These are phyloP conservation scores for Erysimum cheiri DNA, from an alignment of 441 rosid genomes.

Conservation along the genomic window DNA sequence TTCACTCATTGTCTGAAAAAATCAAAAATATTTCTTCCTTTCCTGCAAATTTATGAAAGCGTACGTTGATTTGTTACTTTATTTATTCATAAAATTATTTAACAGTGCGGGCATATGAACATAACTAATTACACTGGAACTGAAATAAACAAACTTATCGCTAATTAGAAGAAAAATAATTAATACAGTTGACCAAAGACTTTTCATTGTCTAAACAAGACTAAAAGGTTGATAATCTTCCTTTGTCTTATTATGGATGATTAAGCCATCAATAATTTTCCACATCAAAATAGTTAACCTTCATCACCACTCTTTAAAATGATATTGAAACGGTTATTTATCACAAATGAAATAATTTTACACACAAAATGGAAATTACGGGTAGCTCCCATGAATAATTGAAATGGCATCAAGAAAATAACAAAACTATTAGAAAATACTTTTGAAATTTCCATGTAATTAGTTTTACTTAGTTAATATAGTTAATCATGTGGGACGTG, in stretches of 20 bases:
- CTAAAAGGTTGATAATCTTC: conserved; percentile 42
- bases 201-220: conserved; percentile 43
- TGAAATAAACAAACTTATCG: conserved; percentile 39
- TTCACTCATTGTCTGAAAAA: conserved; percentile 36
- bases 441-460: conserved; percentile 1
- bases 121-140: conserved; percentile 35
- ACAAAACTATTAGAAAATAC: background rate
- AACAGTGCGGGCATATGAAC: conserved; percentile 21
- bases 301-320: conserved; percentile 1
- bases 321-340: background rate
- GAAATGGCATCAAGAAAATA: background rate
- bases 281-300: conserved; percentile 29
- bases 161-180: conserved; percentile 23
- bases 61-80: too few relatives aligned
- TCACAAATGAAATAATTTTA: background rate
- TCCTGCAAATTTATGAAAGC: conserved; percentile 14
- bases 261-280: conserved; percentile 37
- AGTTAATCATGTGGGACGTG: conserved; percentile 27
- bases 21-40: background rate
- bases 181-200: conserved; percentile 43
- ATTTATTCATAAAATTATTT: background rate
- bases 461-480: conserved; percentile 20
- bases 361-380: background rate
- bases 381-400: background rate
- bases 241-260: conserved; percentile 39